Percentiles rank a stretch among this genome's conserved stretches.
Evolutionary conservation across 2,329 filamentous ascomycete genomes (phyloP).

Genomic region (Coniosporium tulheliwenetii): DNA sequence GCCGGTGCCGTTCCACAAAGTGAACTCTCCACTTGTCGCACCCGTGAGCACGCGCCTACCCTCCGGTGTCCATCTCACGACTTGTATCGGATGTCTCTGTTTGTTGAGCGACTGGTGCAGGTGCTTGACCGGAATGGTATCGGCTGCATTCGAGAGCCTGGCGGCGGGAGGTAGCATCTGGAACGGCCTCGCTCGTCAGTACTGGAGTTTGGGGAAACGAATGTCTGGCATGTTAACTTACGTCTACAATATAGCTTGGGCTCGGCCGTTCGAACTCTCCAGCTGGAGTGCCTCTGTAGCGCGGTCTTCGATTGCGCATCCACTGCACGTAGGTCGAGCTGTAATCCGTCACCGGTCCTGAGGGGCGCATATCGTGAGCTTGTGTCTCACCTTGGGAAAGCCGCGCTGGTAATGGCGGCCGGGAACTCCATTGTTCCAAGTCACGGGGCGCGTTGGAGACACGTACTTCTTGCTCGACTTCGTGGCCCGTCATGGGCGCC

Average conservation of each 20-base stretch:
- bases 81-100: slow-evolving; percentile 92
- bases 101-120: slow-evolving; percentile 98
- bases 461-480: too few relatives aligned
- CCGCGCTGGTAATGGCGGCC: too few relatives aligned
- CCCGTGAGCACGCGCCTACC: slow-evolving; percentile 82
- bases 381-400: too few relatives aligned
- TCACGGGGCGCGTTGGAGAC: too few relatives aligned
- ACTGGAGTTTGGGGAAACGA: slow-evolving; percentile 1
- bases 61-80: slow-evolving; percentile 95
- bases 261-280: slow-evolving; percentile 75
- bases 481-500: slow-evolving; percentile 3
- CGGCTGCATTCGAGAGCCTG: slow-evolving; percentile 56
- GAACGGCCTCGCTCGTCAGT: neutral
- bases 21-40: slow-evolving; percentile 94
- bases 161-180: slow-evolving; percentile 80
- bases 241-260: slow-evolving; percentile 78
- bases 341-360: slow-evolving; percentile 87
- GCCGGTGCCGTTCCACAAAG: slow-evolving; percentile 93
- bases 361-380: too few relatives aligned
- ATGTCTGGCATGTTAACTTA: slow-evolving; percentile 26
- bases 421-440: too few relatives aligned
- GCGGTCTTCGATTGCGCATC: slow-evolving; percentile 68
- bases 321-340: slow-evolving; percentile 79
- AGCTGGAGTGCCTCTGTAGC: slow-evolving; percentile 54
- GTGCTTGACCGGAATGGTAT: slow-evolving; percentile 86